Conservation (phyloP, 106 monocot species). For the Platanthera zijinensis region DNA sequence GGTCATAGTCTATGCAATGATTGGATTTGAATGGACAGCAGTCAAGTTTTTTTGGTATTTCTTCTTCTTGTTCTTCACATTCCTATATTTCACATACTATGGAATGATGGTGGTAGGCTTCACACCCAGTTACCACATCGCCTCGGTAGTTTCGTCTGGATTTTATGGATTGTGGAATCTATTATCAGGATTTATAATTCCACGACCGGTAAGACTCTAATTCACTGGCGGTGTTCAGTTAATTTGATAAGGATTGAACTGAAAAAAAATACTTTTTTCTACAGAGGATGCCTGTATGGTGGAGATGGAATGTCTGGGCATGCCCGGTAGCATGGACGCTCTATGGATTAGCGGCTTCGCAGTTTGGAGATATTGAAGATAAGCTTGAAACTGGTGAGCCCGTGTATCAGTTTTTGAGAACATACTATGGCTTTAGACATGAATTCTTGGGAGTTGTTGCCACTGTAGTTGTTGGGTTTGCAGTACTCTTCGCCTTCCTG, state of each 20-base stretch:
- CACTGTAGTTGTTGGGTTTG: slow-evolving; percentile 41
- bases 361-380: slow-evolving; percentile 38
- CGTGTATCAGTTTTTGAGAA: slow-evolving; percentile 32
- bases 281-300: slow-evolving; percentile 85
- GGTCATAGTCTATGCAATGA: slow-evolving; percentile 17
- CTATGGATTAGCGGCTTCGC: slow-evolving; percentile 70
- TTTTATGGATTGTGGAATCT: slow-evolving; percentile 23
- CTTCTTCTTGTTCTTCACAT: slow-evolving; percentile 20
- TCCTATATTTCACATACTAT: slow-evolving; percentile 30
- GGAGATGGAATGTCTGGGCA: slow-evolving; percentile 90
- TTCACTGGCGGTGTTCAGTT: not conserved
- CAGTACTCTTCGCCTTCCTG: slow-evolving; percentile 50
- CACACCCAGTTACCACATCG: slow-evolving; percentile 14
- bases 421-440: slow-evolving; percentile 55
- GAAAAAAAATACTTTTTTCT: not conserved
- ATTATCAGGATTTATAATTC: slow-evolving; percentile 20
- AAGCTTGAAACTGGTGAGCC: slow-evolving; percentile 11
- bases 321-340: slow-evolving; percentile 69
- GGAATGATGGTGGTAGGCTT: slow-evolving; percentile 29
- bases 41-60: slow-evolving; percentile 28
- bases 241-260: not conserved
- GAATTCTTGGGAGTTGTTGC: slow-evolving; percentile 56
- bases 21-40: slow-evolving; percentile 19
- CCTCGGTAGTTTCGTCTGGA: not conserved
- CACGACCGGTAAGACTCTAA: slow-evolving; percentile 13